A percentile compares a stretch with the other conserved stretches of the same genome.
Evolutionary conservation across 176 grass and related monocot species (phyloP).

Genomic region (Oryza brachyantha): DNA sequence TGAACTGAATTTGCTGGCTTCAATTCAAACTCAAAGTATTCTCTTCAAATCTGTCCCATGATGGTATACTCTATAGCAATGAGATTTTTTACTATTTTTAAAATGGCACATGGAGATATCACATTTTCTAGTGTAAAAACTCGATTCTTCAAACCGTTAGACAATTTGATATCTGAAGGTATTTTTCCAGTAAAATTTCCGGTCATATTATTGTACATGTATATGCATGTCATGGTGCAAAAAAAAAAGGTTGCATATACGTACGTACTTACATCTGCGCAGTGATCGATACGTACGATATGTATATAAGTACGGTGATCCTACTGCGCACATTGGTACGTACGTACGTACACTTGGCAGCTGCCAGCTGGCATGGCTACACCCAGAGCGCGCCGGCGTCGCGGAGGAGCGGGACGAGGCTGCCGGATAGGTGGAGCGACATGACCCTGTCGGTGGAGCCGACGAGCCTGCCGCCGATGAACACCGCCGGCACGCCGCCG

Average conservation of each 20-base stretch:
- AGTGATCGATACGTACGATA: not conserved
- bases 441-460: constrained; percentile 53
- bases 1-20: not conserved
- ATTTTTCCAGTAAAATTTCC: no score
- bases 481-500: constrained; percentile 44
- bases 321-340: not conserved
- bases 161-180: no score
- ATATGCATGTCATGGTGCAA: not conserved
- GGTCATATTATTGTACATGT: not conserved
- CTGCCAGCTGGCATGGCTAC: not conserved
- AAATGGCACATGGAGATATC: no score
- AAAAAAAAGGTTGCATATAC: not conserved
- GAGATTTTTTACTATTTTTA: no score
- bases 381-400: constrained; percentile 62
- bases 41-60: not conserved
- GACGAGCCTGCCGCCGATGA: constrained; percentile 52
- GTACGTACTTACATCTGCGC: not conserved
- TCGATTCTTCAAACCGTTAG: no score
- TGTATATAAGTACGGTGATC: not conserved
- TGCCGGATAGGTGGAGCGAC: constrained; percentile 50
- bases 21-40: not conserved
- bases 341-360: not conserved
- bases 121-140: no score
- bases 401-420: constrained; percentile 47
- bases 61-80: not conserved